phyloP scores from a whole-genome alignment of 2,329 filamentous ascomycete genomes.

The Calonectria honghensis region DNA sequence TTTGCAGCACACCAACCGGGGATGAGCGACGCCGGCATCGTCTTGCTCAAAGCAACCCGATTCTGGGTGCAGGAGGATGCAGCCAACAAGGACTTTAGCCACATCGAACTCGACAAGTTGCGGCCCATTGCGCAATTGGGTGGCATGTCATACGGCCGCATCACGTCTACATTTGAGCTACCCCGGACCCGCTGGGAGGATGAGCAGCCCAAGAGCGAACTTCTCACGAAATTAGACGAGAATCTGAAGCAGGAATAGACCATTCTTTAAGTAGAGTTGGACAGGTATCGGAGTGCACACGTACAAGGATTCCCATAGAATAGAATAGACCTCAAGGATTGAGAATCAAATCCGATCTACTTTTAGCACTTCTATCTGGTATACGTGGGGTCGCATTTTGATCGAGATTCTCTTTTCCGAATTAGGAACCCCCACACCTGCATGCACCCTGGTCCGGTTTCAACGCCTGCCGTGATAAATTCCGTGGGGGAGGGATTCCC shows the following conservation, averaged over 20 bases:
- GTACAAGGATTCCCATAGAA: neutral
- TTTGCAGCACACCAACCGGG: constrained; percentile 48
- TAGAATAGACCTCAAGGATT: neutral
- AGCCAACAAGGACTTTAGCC: constrained; percentile 47
- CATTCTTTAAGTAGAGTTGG: neutral
- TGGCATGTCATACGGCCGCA: constrained; percentile 53
- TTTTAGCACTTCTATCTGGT: neutral
- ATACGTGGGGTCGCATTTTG: neutral
- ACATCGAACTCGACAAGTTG: constrained; percentile 51
- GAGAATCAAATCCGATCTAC: neutral
- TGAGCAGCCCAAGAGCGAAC: constrained; percentile 43
- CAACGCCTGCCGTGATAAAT: too few species aligned
- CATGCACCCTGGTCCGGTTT: neutral
- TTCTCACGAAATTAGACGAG: constrained; percentile 42
- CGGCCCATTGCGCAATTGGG: constrained; percentile 53
- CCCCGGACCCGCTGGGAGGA: constrained; percentile 52
- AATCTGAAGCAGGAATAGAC: neutral
- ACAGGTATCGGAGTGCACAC: neutral
- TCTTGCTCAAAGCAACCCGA: constrained; percentile 54
- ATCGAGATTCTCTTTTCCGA: neutral
- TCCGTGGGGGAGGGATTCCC: neutral
- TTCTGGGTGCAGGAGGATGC: constrained; percentile 57
- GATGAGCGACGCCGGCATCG: constrained; percentile 51
- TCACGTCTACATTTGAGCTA: constrained; percentile 53
- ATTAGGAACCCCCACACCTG: neutral